Base-by-base conservation (phyloP, 345 rosid species). In the Arabidopsis thaliana region DNA sequence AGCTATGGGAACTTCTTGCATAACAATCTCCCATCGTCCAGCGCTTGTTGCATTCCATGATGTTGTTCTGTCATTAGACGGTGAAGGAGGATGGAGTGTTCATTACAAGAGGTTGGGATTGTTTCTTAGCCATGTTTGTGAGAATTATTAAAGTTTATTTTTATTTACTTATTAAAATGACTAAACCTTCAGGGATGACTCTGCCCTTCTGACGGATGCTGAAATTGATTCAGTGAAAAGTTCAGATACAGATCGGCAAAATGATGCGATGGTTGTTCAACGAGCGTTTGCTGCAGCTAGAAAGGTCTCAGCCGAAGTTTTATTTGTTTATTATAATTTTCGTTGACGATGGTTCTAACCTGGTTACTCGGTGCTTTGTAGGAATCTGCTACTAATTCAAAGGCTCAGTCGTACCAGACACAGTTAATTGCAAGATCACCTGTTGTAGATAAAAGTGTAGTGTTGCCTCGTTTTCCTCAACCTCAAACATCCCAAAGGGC, bases 1-100 rank as follows among this genome's bases (percentile, higher is more conserved):
- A 83, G 98, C 97, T 28, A 89, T 90, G 99, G 99, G 99, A 81
- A 95, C 99, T 59, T 95, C 98, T 44, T 95, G 99, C 81, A 93
- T 95, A 86, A 95, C 99, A 78, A 95, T 95, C 65, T 95, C 99
- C 6, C 99, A 95, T 82, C 96, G 97, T 48, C 99, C 99, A 20
- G 98, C 98, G 61, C 83, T 95, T 59, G 99, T 93, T 77, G 98
- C 99, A 52, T 95, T 95, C 80, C 98, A 95, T 78, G 99, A 91
- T 40, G 88, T 95, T 59, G 91, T 95, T 63, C 84, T 95, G 83
- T 95, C 99, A 71, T 79, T 95, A 83, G 88, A 93, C 78, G 99
- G 99, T 51, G 99, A 95, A 87, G 99, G 99, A 48, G 91, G 96
- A 57, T 95, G 98, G 94, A 82, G 70, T 34, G 93, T 93, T 78